A percentile compares a stretch with the other conserved stretches of the same genome.
Conservation (phyloP, 345 rosid species). For the Dovyalis caffra region DNA sequence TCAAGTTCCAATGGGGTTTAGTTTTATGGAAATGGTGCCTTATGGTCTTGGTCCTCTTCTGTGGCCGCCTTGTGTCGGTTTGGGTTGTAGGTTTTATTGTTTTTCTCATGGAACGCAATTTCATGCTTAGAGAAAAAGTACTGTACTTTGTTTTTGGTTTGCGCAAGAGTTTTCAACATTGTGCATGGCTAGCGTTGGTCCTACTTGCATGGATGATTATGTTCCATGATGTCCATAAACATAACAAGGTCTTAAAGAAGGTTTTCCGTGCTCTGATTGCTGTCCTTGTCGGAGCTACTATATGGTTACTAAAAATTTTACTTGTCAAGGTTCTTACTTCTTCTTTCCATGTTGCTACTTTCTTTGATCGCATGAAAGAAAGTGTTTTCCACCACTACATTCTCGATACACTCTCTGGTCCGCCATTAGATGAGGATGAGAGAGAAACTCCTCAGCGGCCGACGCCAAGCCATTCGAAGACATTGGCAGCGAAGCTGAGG, state of each 20-base stretch:
- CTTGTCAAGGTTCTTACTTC: conserved; percentile 53
- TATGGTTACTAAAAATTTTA: conserved; percentile 56
- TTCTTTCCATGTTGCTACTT: conserved; percentile 52
- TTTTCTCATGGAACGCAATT: conserved; percentile 38
- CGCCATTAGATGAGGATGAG: conserved; percentile 15
- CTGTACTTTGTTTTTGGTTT: conserved; percentile 44
- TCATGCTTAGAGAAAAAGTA: conserved; percentile 45
- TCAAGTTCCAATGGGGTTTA: conserved; percentile 21
- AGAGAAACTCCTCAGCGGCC: not conserved
- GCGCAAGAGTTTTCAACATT: conserved; percentile 39
- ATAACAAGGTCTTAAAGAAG: conserved; percentile 28
- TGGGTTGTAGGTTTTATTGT: conserved; percentile 36
- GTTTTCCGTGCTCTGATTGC: conserved; percentile 35
- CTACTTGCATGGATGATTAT: conserved; percentile 34
- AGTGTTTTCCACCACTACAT: conserved; percentile 53
- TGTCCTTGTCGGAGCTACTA: conserved; percentile 42
- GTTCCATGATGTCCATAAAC: conserved; percentile 35
- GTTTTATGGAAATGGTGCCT: conserved; percentile 58
- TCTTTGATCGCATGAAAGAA: conserved; percentile 66
- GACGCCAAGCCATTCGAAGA: not conserved
- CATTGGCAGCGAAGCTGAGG: conserved; percentile 17
- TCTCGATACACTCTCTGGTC: conserved; percentile 50
- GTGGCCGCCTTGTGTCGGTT: conserved; percentile 37
- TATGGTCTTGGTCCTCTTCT: conserved; percentile 40
- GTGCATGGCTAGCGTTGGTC: conserved; percentile 40